Evolutionary conservation across 2,329 filamentous ascomycete genomes (phyloP), one percentile per base, ranked within the genome.

Genomic region (Helotiales sp.): DNA sequence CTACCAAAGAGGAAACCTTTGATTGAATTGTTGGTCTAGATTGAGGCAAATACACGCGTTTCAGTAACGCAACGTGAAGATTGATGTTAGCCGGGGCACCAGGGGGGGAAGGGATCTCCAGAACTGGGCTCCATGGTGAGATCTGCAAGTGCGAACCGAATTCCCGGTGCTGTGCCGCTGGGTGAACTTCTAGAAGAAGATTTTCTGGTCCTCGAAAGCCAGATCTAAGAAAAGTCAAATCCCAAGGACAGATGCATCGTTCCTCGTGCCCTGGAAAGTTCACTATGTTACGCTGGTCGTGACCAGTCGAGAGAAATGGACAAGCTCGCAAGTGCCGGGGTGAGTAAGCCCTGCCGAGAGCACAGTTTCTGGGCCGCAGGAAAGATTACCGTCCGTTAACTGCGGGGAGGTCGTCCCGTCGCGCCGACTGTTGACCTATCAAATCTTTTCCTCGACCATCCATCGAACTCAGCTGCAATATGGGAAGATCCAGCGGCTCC

Each of bases 351-450:
- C 26, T 52, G 49, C 26, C 26, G 26, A 52, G 26, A 30, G 17
- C 49, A 52, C 30, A 58, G 54, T 30, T 34, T 58, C 30, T 37
- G 34, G 54, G 28, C 57, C 37, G 34, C 57, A 43, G 40, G 37
- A 30, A 60, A 26, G 57, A 60, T 60, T 60, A 24, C 24, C 26
- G 34, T 58, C 30, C 34, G 28, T 50, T 32, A 37, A 58, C 50
- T 59, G 62, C 28, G 60, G 64, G 60, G 59, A 66, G 50, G 15
- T 63, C 60, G 60, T 26, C n/a, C 59, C 64, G 64, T 63, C 60
- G 61, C 45, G 59, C 64, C 64, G 50, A 34, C 28, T 34, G 32
- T n/a, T 13, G 30, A 17, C 34, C 58, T 57, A 62, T 57, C 63
- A 57, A 28, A 50, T 50, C 40, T 24, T 15, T 26, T 47, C n/a